Evolutionary conservation across 768 basidiomycete species (phyloP), one percentile per base, ranked within the genome.

Genomic region (Gymnopilus junonius): DNA sequence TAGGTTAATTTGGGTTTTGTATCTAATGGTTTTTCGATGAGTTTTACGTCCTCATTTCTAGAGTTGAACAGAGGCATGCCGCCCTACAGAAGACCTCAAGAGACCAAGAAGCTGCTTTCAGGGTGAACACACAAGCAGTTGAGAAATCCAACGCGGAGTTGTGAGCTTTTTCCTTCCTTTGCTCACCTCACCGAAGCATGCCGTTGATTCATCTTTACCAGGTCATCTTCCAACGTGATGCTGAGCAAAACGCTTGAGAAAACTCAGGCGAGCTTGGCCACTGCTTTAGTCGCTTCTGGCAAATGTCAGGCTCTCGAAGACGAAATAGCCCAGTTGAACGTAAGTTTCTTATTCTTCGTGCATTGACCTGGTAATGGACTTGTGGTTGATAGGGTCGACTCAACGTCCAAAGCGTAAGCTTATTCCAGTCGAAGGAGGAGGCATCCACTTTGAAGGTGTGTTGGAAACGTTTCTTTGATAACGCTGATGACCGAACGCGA

Each of bases 391-490:
- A 70, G 70, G 63, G 43, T 23, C 66, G 70, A 20, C 62, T 70
- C 12, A 56, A 68, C 11, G 62, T 61, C 20, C 70, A 70, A 27
- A 69, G 67, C 40, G 55, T 60, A 21, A 39, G 42, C n/a, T 62
- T 70, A n/a, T 70, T 69, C 62, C 64, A 67, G 17, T 43, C 66
- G 2, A 70, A 70, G 55, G 66, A 70, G 29, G 64, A 69, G 37
- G 63, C 61, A 20, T 23, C 51, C 3, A 25, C 46, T 29, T 15
- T 64, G 37, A 69, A 69, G 62, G 69, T 64, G 27, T 35, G 50
- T 32, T 23, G 32, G 12, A n/a, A 11, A 7, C 6, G 23, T 12
- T n/a, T 23, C 15, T 11, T 45, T 27, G 23, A 31, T 56, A 14
- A 62, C 12, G 1, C 25, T 40, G 4, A 15, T 27, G 11, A 56